These are phyloP conservation scores for Solanum pennellii DNA, from an alignment of 257 asterid species.

Conservation along the genomic window DNA sequence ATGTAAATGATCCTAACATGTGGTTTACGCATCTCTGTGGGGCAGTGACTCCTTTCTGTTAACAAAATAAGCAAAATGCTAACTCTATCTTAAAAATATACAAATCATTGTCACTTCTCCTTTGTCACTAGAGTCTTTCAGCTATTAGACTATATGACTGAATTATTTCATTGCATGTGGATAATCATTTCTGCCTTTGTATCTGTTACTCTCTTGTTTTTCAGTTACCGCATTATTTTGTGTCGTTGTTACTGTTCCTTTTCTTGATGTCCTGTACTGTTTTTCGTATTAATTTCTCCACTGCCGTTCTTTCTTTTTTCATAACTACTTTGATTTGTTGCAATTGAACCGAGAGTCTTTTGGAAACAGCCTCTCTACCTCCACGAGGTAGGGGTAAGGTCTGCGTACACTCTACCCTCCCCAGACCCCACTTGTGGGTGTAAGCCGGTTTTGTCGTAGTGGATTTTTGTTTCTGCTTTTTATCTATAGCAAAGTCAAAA, in stretches of 20 bases:
- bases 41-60: constrained; percentile 6
- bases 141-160: not conserved
- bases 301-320: not conserved
- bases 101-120: not conserved
- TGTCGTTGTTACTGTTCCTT: not conserved
- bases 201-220: not conserved
- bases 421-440: not conserved
- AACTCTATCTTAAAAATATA: not conserved
- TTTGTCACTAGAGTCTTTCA: not conserved
- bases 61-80: not conserved
- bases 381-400: not conserved
- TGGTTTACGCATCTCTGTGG: constrained; percentile 32
- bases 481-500: not conserved
- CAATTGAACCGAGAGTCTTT: not conserved
- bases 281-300: not conserved
- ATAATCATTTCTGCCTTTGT: not conserved
- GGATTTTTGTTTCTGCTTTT: not conserved
- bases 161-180: not conserved
- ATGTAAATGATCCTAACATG: constrained; percentile 16
- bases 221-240: not conserved
- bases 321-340: not conserved
- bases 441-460: not conserved
- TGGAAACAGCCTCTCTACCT: not conserved
- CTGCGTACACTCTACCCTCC: not conserved
- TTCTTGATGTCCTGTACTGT: not conserved